A percentile compares a stretch with the other conserved stretches of the same genome.
Conservation (phyloP, 2,329 filamentous ascomycete genomes). For the Niveomyces coronatus region DNA sequence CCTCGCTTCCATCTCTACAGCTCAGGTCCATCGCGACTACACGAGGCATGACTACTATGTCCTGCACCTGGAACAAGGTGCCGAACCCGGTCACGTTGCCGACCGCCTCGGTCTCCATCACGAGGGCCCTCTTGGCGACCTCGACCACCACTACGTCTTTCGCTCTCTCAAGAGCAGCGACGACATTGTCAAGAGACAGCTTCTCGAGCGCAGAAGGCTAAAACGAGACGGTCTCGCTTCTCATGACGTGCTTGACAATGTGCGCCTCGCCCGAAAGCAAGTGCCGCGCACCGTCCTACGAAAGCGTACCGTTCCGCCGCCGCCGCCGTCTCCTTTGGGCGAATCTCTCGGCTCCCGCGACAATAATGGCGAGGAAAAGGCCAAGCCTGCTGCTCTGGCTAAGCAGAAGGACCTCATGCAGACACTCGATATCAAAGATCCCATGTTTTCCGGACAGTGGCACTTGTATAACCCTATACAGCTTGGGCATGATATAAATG, state of each 20-base stretch:
- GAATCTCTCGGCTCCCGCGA: conserved; percentile 10
- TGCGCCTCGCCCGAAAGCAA: conserved; percentile 74
- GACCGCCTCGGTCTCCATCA: conserved; percentile 63
- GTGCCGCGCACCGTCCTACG: conserved; percentile 38
- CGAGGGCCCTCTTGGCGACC: conserved; percentile 69
- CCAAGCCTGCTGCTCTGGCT: conserved; percentile 35
- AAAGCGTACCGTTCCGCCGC: conserved; percentile 38
- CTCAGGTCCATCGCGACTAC: conserved; percentile 55
- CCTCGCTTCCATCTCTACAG: conserved; percentile 38
- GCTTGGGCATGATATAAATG: conserved; percentile 84
- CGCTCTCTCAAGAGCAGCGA: conserved; percentile 53
- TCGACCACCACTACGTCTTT: conserved; percentile 79
- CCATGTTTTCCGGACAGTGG: conserved; percentile 92
- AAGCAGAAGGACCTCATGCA: conserved; percentile 51
- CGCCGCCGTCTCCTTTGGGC: conserved; percentile 22
- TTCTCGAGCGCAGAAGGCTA: conserved; percentile 46
- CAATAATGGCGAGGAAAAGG: conserved; percentile 6
- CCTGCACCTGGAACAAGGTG: conserved; percentile 62
- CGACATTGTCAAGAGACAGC: conserved; percentile 46
- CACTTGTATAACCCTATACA: conserved; percentile 80
- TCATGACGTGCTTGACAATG: conserved; percentile 55
- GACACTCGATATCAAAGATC: conserved; percentile 68
- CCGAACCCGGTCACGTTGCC: conserved; percentile 60
- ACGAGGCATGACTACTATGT: conserved; percentile 86
- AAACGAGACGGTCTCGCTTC: conserved; percentile 41